Conservation (phyloP, 2,329 filamentous ascomycete genomes). For the Phyllachora maydis region DNA sequence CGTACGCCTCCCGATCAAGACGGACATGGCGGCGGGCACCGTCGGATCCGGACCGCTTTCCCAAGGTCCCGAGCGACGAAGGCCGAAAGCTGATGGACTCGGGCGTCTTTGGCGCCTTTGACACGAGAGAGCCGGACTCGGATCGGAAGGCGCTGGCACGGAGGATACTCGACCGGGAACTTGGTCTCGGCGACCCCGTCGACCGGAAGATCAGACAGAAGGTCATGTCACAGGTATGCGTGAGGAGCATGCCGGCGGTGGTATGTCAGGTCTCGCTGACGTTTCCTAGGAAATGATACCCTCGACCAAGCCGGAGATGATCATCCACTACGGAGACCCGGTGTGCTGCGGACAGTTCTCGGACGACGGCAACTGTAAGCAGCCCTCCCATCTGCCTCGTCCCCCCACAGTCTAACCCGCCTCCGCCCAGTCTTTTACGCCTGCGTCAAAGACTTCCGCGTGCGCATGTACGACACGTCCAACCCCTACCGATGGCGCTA, state of each 20-base stretch:
- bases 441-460: slow-evolving; percentile 78
- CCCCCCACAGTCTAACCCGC: too few species aligned
- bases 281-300: slow-evolving; percentile 68
- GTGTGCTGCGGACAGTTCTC: slow-evolving; percentile 96
- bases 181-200: slow-evolving; percentile 45
- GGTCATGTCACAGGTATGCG: slow-evolving; percentile 53
- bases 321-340: slow-evolving; percentile 68
- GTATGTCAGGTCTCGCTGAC: slow-evolving; percentile 18
- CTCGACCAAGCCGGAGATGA: slow-evolving; percentile 55
- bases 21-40: slow-evolving; percentile 19
- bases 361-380: slow-evolving; percentile 89
- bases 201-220: slow-evolving; percentile 38
- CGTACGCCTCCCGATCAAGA: too few species aligned
- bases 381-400: too few species aligned
- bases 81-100: slow-evolving; percentile 64
- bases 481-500: slow-evolving; percentile 92
- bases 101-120: slow-evolving; percentile 57
- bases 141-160: slow-evolving; percentile 41
- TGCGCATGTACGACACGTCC: slow-evolving; percentile 93
- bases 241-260: slow-evolving; percentile 10
- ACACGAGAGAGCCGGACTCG: slow-evolving; percentile 21
- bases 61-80: slow-evolving; percentile 64
- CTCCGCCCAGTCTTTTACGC: slow-evolving; percentile 35
- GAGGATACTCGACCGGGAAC: slow-evolving; percentile 60
- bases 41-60: slow-evolving; percentile 40